A percentile compares a stretch with the other conserved stretches of the same genome.
These are phyloP conservation scores for Vaucheria bursata DNA, from an alignment of 352 stramenopile genomes.

Conservation along the genomic window DNA sequence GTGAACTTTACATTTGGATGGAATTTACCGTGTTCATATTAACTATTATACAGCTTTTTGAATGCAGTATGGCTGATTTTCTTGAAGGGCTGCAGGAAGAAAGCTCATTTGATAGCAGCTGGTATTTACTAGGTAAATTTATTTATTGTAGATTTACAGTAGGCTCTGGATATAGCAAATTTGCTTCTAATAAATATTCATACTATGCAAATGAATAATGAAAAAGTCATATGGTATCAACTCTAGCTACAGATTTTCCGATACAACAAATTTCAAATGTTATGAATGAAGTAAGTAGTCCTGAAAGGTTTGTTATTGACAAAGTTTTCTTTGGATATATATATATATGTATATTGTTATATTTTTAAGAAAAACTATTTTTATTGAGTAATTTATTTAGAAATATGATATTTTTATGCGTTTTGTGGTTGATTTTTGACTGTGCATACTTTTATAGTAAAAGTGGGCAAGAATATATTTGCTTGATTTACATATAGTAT, in stretches of 20 bases:
- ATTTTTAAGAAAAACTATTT: not conserved
- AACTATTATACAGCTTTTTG: constrained; percentile 14
- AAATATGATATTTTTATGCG: too few relatives aligned
- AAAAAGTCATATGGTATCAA: not conserved
- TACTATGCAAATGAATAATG: not conserved
- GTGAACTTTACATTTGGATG: too few relatives aligned
- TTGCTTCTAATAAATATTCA: too few relatives aligned
- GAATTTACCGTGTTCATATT: too few relatives aligned
- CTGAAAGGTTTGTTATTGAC: not conserved
- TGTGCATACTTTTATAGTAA: too few relatives aligned
- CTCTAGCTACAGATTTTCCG: not conserved
- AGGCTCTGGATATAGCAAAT: too few relatives aligned
- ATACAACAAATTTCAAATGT: not conserved
- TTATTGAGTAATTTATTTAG: not conserved
- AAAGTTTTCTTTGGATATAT: not conserved
- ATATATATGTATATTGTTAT: not conserved
- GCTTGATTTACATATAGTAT: too few relatives aligned
- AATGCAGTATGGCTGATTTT: constrained; percentile 23
- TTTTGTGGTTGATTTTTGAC: too few relatives aligned
- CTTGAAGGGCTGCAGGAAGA: constrained; percentile 26
- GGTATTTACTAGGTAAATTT: constrained; percentile 33
- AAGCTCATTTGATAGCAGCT: constrained; percentile 17
- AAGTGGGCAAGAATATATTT: too few relatives aligned
- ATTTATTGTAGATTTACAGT: too few relatives aligned
- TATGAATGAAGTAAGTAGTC: not conserved